Percentiles rank a stretch among this genome's conserved stretches.
Conservation (phyloP, 257 asterid species). For the Nicotiana obtusifolia region DNA sequence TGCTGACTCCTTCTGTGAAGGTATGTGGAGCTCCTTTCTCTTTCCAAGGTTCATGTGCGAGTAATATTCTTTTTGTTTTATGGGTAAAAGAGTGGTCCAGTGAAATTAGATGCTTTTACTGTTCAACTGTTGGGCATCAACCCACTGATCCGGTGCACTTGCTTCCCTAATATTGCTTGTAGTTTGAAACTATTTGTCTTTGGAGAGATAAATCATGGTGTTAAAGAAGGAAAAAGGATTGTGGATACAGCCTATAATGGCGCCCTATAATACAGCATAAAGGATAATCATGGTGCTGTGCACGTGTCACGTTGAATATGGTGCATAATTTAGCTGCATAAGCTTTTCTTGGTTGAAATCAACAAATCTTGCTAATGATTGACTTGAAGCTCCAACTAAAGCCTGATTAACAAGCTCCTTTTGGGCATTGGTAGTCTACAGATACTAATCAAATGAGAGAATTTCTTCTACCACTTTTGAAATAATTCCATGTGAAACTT, state of each 20-base stretch:
- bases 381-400: too few relatives aligned
- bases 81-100: neutral
- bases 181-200: neutral
- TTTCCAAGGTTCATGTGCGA: neutral
- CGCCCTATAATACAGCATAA: too few relatives aligned
- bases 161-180: neutral
- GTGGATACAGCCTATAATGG: too few relatives aligned
- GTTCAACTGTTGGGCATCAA: neutral
- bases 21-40: conserved; percentile 24
- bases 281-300: too few relatives aligned
- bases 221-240: neutral
- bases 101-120: neutral
- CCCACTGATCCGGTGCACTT: neutral
- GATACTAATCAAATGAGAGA: neutral
- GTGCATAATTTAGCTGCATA: too few relatives aligned
- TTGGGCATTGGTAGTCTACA: neutral
- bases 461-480: neutral
- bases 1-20: conserved; percentile 98
- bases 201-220: neutral
- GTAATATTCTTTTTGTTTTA: neutral
- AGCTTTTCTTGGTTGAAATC: neutral
- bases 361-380: too few relatives aligned
- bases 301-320: too few relatives aligned
- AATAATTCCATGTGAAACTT: neutral
- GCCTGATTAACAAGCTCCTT: neutral